Percentiles rank a stretch among this genome's conserved stretches.
Conservation (phyloP, 2,329 filamentous ascomycete genomes). For the Paecilomyces fulvus region DNA sequence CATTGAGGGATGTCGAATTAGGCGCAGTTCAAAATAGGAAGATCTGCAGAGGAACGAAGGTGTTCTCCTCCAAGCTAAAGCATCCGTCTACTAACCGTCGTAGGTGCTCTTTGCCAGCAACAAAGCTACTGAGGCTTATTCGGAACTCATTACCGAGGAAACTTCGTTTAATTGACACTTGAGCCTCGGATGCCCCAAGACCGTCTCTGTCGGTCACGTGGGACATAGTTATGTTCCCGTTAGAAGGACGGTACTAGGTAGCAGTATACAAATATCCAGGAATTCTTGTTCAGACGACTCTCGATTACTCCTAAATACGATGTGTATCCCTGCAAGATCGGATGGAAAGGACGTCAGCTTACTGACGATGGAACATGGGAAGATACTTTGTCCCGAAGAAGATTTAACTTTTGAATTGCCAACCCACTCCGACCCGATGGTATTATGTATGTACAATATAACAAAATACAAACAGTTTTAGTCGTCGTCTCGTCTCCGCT, state of each 20-base stretch:
- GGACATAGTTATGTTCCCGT: background rate
- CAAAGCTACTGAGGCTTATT: background rate
- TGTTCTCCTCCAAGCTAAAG: background rate
- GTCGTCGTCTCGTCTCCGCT: constrained; percentile 35
- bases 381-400: too few species aligned
- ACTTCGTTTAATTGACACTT: background rate
- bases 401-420: background rate
- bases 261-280: too few species aligned
- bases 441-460: background rate
- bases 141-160: background rate
- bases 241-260: background rate
- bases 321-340: too few species aligned
- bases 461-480: background rate
- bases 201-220: background rate
- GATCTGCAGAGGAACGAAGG: background rate
- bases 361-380: too few species aligned
- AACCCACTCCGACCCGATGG: background rate
- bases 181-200: background rate
- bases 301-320: too few species aligned
- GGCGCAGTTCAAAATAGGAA: background rate
- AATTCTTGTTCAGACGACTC: too few species aligned
- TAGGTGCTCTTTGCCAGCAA: background rate
- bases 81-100: background rate
- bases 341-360: too few species aligned
- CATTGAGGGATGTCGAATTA: background rate